These are phyloP conservation scores for Pyricularia grisea DNA, from an alignment of 2,329 filamentous ascomycete species.

Conservation along the genomic window DNA sequence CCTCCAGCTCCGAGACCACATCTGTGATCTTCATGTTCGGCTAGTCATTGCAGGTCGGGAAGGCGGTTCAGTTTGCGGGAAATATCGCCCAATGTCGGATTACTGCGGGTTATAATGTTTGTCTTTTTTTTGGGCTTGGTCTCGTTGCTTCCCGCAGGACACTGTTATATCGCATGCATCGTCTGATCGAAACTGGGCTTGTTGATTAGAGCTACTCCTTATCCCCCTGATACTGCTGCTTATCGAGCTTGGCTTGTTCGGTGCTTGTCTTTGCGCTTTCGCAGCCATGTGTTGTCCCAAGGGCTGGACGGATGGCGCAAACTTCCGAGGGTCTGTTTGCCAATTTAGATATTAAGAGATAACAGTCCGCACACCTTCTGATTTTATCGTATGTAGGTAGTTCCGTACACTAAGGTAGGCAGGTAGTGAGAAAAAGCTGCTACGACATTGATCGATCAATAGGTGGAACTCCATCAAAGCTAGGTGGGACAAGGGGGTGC, in stretches of 20 bases:
- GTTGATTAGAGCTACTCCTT: not conserved
- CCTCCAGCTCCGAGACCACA: slow-evolving; percentile 40
- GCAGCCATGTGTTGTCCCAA: not conserved
- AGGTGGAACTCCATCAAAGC: not conserved
- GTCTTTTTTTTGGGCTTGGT: not conserved
- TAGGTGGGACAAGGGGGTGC: not conserved
- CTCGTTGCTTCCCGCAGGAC: not conserved
- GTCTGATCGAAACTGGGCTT: not conserved
- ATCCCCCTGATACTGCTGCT: not conserved
- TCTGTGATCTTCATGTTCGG: slow-evolving; percentile 36
- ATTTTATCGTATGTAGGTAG: not conserved
- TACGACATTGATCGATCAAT: not conserved
- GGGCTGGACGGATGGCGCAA: not conserved
- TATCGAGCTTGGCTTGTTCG: not conserved
- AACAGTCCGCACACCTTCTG: not conserved
- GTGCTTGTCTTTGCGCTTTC: not conserved
- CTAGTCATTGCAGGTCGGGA: slow-evolving; percentile 27
- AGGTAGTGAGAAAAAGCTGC: not conserved
- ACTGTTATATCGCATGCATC: not conserved
- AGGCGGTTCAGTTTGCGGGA: not conserved
- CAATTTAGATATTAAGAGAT: not conserved
- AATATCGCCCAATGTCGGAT: not conserved
- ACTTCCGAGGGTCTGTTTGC: not conserved
- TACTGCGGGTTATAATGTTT: not conserved
- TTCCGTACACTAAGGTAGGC: not conserved